Conservation (phyloP, 345 rosid genomes). For the Psidium guajava region DNA sequence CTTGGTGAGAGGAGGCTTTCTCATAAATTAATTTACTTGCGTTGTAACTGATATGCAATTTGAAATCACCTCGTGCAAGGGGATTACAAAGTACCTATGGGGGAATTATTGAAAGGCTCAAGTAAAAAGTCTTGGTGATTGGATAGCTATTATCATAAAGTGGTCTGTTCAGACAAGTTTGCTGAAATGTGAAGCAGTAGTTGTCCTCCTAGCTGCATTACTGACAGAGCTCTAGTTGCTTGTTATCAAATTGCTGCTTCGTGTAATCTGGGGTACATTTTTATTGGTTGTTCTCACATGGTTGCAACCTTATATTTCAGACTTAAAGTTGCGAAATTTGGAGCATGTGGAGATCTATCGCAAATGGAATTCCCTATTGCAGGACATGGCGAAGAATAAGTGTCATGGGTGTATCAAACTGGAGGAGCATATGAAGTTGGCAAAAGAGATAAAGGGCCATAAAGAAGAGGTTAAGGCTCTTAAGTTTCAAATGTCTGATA, state of each 20-base stretch:
- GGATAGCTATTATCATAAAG: background rate
- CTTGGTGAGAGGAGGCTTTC: background rate
- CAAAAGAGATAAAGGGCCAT: constrained; percentile 51
- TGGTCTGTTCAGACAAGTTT: background rate
- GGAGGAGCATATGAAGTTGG: constrained; percentile 73
- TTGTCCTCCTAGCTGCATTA: background rate
- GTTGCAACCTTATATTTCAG: constrained; percentile 31
- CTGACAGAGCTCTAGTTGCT: background rate
- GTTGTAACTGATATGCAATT: background rate
- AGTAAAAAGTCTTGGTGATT: background rate
- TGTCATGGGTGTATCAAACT: constrained; percentile 82
- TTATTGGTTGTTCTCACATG: background rate
- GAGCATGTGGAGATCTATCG: constrained; percentile 47
- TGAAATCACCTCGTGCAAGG: no score
- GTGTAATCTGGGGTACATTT: background rate
- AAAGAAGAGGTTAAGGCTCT: constrained; percentile 55
- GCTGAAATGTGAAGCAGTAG: background rate
- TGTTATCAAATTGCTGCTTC: background rate
- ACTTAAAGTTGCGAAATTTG: constrained; percentile 62
- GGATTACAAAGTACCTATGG: background rate
- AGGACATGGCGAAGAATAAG: constrained; percentile 73
- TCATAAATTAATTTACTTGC: background rate
- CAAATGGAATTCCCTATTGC: constrained; percentile 50
- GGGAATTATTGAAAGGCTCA: background rate
- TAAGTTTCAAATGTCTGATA: constrained; percentile 67